Evolutionary conservation across 2,329 filamentous ascomycete genomes (phyloP), one percentile per base, ranked within the genome.

Genomic region (Taxawa tesnikishii): DNA sequence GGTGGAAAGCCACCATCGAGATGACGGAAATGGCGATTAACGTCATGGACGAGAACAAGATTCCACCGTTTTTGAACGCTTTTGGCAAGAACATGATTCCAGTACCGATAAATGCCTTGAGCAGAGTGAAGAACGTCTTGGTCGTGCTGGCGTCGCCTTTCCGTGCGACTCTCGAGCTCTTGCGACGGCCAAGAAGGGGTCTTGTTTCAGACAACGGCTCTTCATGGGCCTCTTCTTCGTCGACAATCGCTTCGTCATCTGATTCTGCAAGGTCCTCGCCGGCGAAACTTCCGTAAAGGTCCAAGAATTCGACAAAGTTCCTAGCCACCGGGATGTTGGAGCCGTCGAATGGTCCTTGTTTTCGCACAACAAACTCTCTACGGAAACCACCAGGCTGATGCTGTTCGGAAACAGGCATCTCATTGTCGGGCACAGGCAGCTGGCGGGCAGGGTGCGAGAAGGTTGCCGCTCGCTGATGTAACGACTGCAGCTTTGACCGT

Each of bases 31-130:
- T 70, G 7, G 62, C 56, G 28, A 84, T 54, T 42, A 85, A 67
- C 0, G 76, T 75, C 30, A 83, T 55, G 0, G 74, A 76, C 0
- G 79, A 83, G 49, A 85, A 85, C 8, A 83, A 59, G 31, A 85
- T 75, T 15, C 80, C 80, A 21, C 80, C 80, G 42, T 85, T 85
- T 47, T 73, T 73, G 56, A 84, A 85, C 0, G 80, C 80, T 49
- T 83, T 84, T 28, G 80, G 80, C 27, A 85, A 53, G 48, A 85
- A 85, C 74, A 85, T 83, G 51, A 85, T 84, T 38, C 80, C 80
- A 1, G 80, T 85, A 29, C 80, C 80, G 32, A 85, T 70, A 45
- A 85, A 85, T 2, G 80, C 79, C 53, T 85, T 85, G 31, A 85
- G 60, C 7, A 84, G 62, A 0, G 79, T 85, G 52, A 84, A 83